Base-by-base conservation (phyloP, 1,284 basidiomycete species). In the Retiboletus flavoniger region DNA sequence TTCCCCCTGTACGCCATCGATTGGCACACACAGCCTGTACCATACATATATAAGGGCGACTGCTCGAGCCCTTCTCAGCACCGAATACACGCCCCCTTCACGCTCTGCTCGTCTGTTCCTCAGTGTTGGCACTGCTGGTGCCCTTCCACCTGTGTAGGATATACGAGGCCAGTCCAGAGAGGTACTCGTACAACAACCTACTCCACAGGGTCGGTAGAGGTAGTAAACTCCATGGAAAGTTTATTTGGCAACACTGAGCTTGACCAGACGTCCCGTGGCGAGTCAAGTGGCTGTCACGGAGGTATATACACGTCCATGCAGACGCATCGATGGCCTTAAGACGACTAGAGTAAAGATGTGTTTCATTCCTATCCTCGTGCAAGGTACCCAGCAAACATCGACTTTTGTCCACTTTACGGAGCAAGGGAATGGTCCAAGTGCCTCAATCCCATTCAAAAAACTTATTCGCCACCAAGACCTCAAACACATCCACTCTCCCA, bases 151-250 rank as follows among this genome's bases (percentile, higher is more conserved):
- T n/a, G n/a, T n/a, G n/a, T 44, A 70, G 75, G 77, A 77, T 51
- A 58, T 67, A 44, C 67, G 72, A 46, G 77, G 74, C 36, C 74
- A 75, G 48, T 65, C 72, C 46, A 63, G 75, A 55, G 73, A 75
- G 49, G 63, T 77, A 39, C 72, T 76, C 46, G 60, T 77, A 41
- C 75, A 79, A 57, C 76, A 78, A 59, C 76, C 78, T 35, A 78
- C 76, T 31, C 76, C 76, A 10, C 78, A 78, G 57, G 75, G 75
- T 26, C 69, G 2, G 24, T 41, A 41, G 21, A 21, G 19, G 10
- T 2, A 14, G 28, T 31, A 31, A 8, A 21, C 14, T 14, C 8
- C 39, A 16, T 16, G 21, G 14, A 21, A 21, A 7, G 21, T 40
- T 40, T 10, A 19, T 7, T 39, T 11, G 24, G 11, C 5, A 4